These are phyloP conservation scores for Lablab purpureus DNA, from an alignment of 306 rosid species.

Conservation along the genomic window DNA sequence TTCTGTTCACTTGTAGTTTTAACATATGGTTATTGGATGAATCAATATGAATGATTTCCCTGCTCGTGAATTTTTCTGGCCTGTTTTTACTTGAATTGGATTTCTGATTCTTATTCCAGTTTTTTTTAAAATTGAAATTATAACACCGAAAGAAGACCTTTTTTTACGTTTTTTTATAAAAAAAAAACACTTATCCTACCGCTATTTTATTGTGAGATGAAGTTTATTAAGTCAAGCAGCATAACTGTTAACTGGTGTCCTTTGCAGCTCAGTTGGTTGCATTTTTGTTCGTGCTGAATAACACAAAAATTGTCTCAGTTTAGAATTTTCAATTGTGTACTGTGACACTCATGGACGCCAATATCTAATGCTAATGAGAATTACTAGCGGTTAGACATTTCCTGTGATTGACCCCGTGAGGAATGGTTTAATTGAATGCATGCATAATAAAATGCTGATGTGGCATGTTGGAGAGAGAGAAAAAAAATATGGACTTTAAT, in stretches of 20 bases:
- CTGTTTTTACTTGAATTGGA: neutral
- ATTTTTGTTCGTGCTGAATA: conserved; percentile 17
- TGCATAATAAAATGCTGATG: conserved; percentile 7
- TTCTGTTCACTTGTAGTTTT: conserved; percentile 24
- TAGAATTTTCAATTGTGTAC: neutral
- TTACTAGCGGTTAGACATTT: neutral
- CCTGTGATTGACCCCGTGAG: neutral
- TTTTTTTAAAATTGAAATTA: neutral
- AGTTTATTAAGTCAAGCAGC: neutral
- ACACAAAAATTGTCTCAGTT: neutral
- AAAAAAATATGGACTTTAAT: too few species aligned
- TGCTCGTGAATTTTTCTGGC: conserved; percentile 3
- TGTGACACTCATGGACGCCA: too few species aligned
- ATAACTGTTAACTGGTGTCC: neutral
- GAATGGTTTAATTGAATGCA: too few species aligned
- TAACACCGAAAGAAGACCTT: neutral
- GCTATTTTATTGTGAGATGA: neutral
- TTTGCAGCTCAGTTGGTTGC: conserved; percentile 10
- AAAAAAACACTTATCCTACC: neutral
- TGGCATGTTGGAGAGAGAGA: neutral
- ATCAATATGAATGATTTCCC: conserved; percentile 1
- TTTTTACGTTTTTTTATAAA: neutral
- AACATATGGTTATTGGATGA: conserved; percentile 31
- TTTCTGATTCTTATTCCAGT: neutral
- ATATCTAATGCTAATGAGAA: neutral